phyloP scores from a whole-genome alignment of 2,329 filamentous ascomycete species.

The Teratosphaeria pseudoeucalypti region DNA sequence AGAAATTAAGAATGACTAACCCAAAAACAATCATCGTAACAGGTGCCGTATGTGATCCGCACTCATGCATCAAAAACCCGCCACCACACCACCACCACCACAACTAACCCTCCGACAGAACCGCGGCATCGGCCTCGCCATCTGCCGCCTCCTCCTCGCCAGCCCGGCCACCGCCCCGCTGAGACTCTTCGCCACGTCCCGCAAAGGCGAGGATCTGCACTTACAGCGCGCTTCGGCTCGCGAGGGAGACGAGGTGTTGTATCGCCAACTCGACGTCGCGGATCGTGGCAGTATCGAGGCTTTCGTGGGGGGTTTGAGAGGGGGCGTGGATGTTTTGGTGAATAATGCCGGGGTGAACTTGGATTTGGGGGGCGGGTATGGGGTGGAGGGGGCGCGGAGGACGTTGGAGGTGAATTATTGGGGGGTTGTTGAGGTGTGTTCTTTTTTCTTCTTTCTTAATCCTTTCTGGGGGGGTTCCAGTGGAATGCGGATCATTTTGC shows the following conservation, averaged over 20 bases:
- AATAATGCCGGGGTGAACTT: slow-evolving; percentile 29
- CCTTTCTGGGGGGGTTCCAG: too few species aligned
- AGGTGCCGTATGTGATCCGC: slow-evolving; percentile 18
- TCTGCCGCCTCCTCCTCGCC: slow-evolving; percentile 22
- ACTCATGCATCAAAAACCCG: background rate
- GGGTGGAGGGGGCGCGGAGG: slow-evolving; percentile 18
- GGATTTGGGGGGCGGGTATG: slow-evolving; percentile 20
- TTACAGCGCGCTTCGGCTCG: background rate
- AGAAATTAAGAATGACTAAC: slow-evolving; percentile 12
- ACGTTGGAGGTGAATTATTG: slow-evolving; percentile 28
- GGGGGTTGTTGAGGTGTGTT: slow-evolving; percentile 23
- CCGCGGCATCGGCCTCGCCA: slow-evolving; percentile 27
- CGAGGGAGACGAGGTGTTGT: slow-evolving; percentile 12
- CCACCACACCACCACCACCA: background rate
- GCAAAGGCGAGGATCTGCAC: slow-evolving; percentile 21
- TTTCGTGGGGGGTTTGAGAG: slow-evolving; percentile 18
- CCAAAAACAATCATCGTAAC: slow-evolving; percentile 25
- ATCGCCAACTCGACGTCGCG: slow-evolving; percentile 24
- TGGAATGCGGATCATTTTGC: background rate
- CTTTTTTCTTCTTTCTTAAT: background rate
- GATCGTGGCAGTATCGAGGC: slow-evolving; percentile 16
- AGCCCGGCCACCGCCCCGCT: slow-evolving; percentile 13
- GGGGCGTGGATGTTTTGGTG: slow-evolving; percentile 25
- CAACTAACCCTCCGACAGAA: slow-evolving; percentile 16
- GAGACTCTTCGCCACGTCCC: slow-evolving; percentile 25